Evolutionary conservation across 106 monocot species (phyloP).

Genomic region (Dendrobium catenatum): DNA sequence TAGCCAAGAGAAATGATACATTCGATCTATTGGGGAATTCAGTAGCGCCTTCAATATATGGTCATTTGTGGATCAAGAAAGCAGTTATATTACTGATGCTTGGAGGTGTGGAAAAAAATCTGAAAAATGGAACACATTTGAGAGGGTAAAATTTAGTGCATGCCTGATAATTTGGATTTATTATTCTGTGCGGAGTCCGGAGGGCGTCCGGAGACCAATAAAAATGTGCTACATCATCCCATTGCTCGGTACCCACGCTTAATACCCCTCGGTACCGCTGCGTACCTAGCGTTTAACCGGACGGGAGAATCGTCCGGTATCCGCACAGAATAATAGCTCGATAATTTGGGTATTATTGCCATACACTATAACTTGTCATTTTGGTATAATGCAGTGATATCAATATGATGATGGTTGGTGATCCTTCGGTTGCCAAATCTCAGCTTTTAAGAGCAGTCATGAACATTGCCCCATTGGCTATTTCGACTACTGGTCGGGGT

Average conservation of each 20-base stretch:
- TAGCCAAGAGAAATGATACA: constrained; percentile 78
- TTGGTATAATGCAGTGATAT: constrained; percentile 52
- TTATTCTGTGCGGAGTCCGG: no score
- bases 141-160: constrained; percentile 50
- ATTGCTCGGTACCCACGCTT: no score
- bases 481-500: constrained; percentile 96
- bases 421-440: constrained; percentile 98
- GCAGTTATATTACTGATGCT: constrained; percentile 95
- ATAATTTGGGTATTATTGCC: not conserved
- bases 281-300: no score
- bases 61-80: constrained; percentile 98
- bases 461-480: constrained; percentile 96
- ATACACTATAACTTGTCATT: not conserved
- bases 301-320: no score
- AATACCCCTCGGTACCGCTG: no score
- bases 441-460: constrained; percentile 90
- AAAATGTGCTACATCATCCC: no score
- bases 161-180: not conserved
- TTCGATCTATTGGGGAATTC: constrained; percentile 84
- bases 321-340: not conserved
- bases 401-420: constrained; percentile 99
- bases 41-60: constrained; percentile 94
- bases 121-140: constrained; percentile 96
- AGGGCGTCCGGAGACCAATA: no score
- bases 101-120: constrained; percentile 95